A percentile compares a stretch with the other conserved stretches of the same genome.
These are phyloP conservation scores for Penicillium pancosmium DNA, from an alignment of 495 filamentous ascomycete genomes.

Conservation along the genomic window DNA sequence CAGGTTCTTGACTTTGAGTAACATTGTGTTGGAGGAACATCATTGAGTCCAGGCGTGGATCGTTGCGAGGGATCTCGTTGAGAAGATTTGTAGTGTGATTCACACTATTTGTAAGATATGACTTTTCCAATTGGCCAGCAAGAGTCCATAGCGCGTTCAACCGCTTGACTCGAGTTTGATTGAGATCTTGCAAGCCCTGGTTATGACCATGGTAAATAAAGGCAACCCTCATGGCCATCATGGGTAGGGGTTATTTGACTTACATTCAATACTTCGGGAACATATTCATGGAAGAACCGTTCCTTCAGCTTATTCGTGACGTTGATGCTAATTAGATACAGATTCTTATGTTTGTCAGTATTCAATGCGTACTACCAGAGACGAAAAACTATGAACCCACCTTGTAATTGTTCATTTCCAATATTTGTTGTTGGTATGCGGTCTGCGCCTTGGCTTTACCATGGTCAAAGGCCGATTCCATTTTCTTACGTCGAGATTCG, in stretches of 20 bases:
- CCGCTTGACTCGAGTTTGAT: slow-evolving; percentile 80
- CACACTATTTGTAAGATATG: slow-evolving; percentile 69
- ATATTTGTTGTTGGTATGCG: slow-evolving; percentile 84
- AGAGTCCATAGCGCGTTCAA: slow-evolving; percentile 85
- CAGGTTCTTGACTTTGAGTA: slow-evolving; percentile 76
- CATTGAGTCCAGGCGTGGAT: slow-evolving; percentile 85
- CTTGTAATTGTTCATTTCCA: slow-evolving; percentile 96
- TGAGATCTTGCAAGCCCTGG: slow-evolving; percentile 82
- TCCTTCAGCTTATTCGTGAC: slow-evolving; percentile 96
- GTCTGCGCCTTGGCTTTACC: slow-evolving; percentile 80
- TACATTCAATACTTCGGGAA: slow-evolving; percentile 91
- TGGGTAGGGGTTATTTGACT: slow-evolving; percentile 7
- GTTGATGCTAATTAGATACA: slow-evolving; percentile 92
- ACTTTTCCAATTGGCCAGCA: slow-evolving; percentile 75
- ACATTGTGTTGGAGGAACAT: slow-evolving; percentile 97
- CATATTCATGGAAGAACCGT: slow-evolving; percentile 94
- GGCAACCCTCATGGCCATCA: not conserved
- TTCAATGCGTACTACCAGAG: not conserved
- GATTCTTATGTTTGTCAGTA: slow-evolving; percentile 60
- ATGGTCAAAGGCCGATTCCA: slow-evolving; percentile 85
- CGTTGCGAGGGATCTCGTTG: slow-evolving; percentile 84
- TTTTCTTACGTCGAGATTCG: slow-evolving; percentile 91
- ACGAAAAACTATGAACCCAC: slow-evolving; percentile 32
- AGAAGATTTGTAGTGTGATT: slow-evolving; percentile 70
- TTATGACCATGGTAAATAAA: not conserved